These are phyloP conservation scores for Boletus speciosus DNA, from an alignment of 768 basidiomycete genomes.

Conservation along the genomic window DNA sequence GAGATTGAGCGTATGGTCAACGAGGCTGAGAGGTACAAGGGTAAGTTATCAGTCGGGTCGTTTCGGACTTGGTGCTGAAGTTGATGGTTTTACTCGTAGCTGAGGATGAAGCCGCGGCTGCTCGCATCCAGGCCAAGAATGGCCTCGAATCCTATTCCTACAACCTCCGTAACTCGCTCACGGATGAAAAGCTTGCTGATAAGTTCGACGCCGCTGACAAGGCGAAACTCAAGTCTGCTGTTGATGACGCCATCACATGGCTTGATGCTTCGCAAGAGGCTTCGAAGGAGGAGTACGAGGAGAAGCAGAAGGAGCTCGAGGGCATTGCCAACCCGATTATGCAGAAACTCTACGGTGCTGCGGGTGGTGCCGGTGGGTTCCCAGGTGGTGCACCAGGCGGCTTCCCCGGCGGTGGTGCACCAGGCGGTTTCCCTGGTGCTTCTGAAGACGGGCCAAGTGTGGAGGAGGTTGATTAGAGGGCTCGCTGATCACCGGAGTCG, in stretches of 20 bases:
- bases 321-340: slow-evolving; percentile 72
- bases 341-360: slow-evolving; percentile 64
- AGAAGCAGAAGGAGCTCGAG: slow-evolving; percentile 92
- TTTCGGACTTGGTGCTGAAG: slow-evolving; percentile 9
- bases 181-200: slow-evolving; percentile 79
- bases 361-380: slow-evolving; percentile 50
- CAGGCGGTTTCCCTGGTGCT: slow-evolving; percentile 68
- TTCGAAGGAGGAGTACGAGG: slow-evolving; percentile 91
- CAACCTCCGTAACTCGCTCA: slow-evolving; percentile 89
- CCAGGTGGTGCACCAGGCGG: slow-evolving; percentile 59
- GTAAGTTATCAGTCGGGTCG: slow-evolving; percentile 33
- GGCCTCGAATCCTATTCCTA: slow-evolving; percentile 91
- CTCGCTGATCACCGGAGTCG: slow-evolving; percentile 13
- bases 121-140: slow-evolving; percentile 86
- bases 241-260: slow-evolving; percentile 83
- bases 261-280: slow-evolving; percentile 86
- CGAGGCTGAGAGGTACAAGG: slow-evolving; percentile 92
- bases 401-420: slow-evolving; percentile 54
- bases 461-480: slow-evolving; percentile 79
- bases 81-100: slow-evolving; percentile 35
- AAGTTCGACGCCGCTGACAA: slow-evolving; percentile 89
- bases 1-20: slow-evolving; percentile 97
- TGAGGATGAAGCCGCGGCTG: slow-evolving; percentile 83
- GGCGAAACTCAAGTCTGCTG: slow-evolving; percentile 72
- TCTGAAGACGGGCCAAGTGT: slow-evolving; percentile 84